These are phyloP conservation scores for Macrotyloma uniflorum DNA, from an alignment of 306 rosid genomes.

Conservation along the genomic window DNA sequence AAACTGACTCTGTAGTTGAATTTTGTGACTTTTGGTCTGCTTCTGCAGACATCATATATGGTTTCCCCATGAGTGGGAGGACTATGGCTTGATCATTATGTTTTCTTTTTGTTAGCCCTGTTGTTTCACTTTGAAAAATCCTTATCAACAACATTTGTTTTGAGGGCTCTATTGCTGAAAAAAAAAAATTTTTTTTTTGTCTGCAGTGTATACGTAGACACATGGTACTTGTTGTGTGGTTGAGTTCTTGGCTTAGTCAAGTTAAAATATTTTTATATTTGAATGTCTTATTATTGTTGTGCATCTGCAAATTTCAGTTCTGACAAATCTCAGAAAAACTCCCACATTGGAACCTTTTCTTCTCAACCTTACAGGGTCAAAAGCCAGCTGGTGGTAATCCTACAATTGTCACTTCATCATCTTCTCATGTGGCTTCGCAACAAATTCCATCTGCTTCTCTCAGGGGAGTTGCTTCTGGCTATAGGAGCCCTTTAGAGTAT, in stretches of 20 bases:
- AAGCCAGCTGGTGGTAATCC: constrained; percentile 68
- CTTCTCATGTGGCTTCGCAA: constrained; percentile 64
- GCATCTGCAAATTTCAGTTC: constrained; percentile 45
- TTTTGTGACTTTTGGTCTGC: constrained; percentile 20
- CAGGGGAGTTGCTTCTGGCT: constrained; percentile 61
- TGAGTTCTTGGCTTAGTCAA: constrained; percentile 25
- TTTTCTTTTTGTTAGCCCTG: neutral
- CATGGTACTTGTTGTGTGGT: constrained; percentile 6
- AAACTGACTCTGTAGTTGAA: constrained; percentile 12
- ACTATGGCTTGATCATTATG: constrained; percentile 20
- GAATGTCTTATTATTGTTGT: constrained; percentile 32
- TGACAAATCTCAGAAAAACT: constrained; percentile 51
- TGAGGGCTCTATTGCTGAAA: constrained; percentile 14
- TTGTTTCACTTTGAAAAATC: neutral
- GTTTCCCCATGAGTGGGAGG: neutral
- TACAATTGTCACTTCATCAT: constrained; percentile 60
- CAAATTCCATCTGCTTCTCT: constrained; percentile 69
- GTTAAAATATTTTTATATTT: constrained; percentile 23
- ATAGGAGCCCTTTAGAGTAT: constrained; percentile 63
- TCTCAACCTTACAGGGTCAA: constrained; percentile 68
- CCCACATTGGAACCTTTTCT: constrained; percentile 51
- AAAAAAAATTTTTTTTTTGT: constrained; percentile 13
- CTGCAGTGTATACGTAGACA: neutral
- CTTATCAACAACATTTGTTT: constrained; percentile 23
- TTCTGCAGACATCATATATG: neutral